These are phyloP conservation scores for Themeda triandra DNA, from an alignment of 176 grass and related monocot species.

Conservation along the genomic window DNA sequence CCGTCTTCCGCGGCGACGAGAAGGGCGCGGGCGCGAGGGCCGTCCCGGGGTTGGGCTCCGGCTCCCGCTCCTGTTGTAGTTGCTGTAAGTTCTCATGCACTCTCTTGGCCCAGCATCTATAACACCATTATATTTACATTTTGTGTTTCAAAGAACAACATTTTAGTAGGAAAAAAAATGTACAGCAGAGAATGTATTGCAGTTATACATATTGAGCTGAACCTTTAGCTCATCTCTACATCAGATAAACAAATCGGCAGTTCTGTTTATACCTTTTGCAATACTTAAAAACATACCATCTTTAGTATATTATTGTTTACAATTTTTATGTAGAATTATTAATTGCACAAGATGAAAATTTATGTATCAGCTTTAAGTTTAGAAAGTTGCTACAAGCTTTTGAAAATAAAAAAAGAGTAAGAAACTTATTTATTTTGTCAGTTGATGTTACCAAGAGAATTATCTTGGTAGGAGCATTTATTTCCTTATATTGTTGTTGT, in stretches of 20 bases:
- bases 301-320: slow-evolving; percentile 3
- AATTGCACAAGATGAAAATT: not conserved
- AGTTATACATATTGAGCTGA: not conserved
- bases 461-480: not conserved
- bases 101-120: slow-evolving; percentile 9
- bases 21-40: no score
- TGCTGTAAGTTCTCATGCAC: slow-evolving; percentile 57
- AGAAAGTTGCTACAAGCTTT: not conserved
- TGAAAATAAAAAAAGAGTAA: not conserved
- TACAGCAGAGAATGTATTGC: not conserved
- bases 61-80: slow-evolving; percentile 69
- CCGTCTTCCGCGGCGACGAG: no score
- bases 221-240: not conserved
- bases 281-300: not conserved
- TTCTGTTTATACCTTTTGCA: not conserved
- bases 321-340: not conserved
- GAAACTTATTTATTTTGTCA: not conserved
- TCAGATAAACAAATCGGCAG: not conserved
- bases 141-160: not conserved
- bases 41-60: no score
- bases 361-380: not conserved
- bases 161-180: not conserved
- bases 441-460: not conserved
- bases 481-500: not conserved
- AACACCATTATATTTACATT: not conserved